Evolutionary conservation across 1,139 yeast genomes (phyloP).

Genomic region (Geotrichum europaeum): DNA sequence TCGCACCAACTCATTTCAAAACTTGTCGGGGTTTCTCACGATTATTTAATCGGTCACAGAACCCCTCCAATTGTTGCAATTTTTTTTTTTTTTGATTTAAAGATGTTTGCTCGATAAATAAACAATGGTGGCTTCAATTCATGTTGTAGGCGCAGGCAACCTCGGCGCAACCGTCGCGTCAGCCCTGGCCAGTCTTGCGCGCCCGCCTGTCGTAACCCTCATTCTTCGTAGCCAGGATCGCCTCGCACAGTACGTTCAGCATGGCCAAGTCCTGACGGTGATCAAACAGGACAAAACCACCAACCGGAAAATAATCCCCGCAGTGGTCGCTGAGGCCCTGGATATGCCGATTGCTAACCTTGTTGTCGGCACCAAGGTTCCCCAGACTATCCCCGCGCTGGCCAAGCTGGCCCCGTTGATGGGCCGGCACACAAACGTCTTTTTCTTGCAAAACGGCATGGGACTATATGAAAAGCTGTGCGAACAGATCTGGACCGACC

Average conservation of each 20-base stretch:
- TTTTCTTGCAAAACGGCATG: slow-evolving; percentile 75
- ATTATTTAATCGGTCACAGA: no score
- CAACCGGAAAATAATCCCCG: slow-evolving; percentile 5
- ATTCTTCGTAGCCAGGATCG: slow-evolving; percentile 40
- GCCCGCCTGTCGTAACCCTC: slow-evolving; percentile 38
- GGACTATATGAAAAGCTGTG: slow-evolving; percentile 57
- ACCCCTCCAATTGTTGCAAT: no score
- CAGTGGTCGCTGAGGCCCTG: neutral
- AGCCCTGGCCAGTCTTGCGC: slow-evolving; percentile 30
- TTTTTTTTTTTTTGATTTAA: no score
- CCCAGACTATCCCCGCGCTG: slow-evolving; percentile 48
- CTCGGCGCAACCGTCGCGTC: slow-evolving; percentile 37
- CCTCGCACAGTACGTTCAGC: slow-evolving; percentile 38
- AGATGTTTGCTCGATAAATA: no score
- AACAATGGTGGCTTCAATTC: neutral
- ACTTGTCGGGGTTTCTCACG: no score
- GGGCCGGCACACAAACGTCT: slow-evolving; percentile 43
- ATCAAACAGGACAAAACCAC: neutral
- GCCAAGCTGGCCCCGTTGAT: slow-evolving; percentile 41
- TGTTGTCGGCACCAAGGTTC: slow-evolving; percentile 59
- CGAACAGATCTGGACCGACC: slow-evolving; percentile 50
- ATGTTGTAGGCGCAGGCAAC: slow-evolving; percentile 37
- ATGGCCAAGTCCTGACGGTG: slow-evolving; percentile 31
- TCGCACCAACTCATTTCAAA: no score
- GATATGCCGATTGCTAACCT: slow-evolving; percentile 43